A percentile compares a stretch with the other conserved stretches of the same genome.
Evolutionary conservation across 1,284 basidiomycete genomes (phyloP).

Genomic region (Apiotrichum siamense): DNA sequence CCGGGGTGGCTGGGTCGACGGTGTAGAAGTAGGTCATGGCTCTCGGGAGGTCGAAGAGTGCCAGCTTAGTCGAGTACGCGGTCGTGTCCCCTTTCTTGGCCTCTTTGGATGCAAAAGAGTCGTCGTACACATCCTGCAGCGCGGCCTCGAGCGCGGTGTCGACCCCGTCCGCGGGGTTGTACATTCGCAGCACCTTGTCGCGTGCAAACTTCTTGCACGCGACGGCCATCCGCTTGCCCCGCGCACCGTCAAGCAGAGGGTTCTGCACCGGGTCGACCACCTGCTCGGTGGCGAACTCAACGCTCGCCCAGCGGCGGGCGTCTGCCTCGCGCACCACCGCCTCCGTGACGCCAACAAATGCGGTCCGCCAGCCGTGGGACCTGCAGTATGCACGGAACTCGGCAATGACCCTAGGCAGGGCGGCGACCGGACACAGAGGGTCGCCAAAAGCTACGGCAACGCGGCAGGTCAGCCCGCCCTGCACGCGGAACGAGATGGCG

Average conservation of each 20-base stretch:
- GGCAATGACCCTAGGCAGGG: neutral
- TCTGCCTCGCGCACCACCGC: neutral
- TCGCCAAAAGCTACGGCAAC: constrained; percentile 12
- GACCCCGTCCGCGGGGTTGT: constrained; percentile 3
- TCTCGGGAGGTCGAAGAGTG: constrained; percentile 9
- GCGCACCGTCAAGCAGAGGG: constrained; percentile 6
- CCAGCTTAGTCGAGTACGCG: constrained; percentile 15
- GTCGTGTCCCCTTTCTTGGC: constrained; percentile 5
- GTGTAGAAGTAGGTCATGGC: constrained; percentile 14
- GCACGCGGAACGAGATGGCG: constrained; percentile 12
- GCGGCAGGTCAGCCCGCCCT: neutral
- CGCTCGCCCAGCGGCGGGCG: constrained; percentile 2
- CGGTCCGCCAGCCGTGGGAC: neutral
- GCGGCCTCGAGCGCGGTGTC: constrained; percentile 5
- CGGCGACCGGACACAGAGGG: constrained; percentile 2
- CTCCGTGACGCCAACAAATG: constrained; percentile 9
- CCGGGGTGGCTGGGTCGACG: neutral
- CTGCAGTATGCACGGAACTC: constrained; percentile 6
- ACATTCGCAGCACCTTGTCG: constrained; percentile 6
- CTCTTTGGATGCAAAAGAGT: constrained; percentile 9
- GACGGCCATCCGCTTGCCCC: constrained; percentile 5
- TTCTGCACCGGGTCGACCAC: constrained; percentile 10
- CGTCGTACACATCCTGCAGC: constrained; percentile 14
- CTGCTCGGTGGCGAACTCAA: constrained; percentile 12
- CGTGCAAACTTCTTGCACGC: constrained; percentile 8